phyloP scores from a whole-genome alignment of 1,139 yeast genomes.

The Candida labiduridarum region DNA sequence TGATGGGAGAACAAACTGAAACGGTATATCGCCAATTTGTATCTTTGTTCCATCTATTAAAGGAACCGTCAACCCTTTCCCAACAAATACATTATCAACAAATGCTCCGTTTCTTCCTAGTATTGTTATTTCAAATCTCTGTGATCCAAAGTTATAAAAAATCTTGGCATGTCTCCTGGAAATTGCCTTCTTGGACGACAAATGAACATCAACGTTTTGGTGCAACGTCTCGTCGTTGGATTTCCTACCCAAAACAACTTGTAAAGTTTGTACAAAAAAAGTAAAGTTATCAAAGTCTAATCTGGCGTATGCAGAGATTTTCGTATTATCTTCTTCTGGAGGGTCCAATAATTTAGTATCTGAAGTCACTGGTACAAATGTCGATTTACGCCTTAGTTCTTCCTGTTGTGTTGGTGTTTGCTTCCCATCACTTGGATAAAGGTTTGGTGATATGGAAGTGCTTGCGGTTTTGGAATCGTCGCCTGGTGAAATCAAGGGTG shows the following conservation, averaged over 20 bases:
- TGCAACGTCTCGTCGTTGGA: conserved; percentile 68
- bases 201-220: conserved; percentile 78
- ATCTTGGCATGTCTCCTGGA: conserved; percentile 93
- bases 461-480: conserved; percentile 19
- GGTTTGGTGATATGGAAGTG: conserved; percentile 21
- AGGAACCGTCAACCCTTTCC: conserved; percentile 87
- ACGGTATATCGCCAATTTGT: conserved; percentile 91
- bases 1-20: conserved; percentile 79
- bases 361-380: conserved; percentile 19
- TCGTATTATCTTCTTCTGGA: conserved; percentile 32
- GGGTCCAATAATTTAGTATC: conserved; percentile 4
- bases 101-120: conserved; percentile 96
- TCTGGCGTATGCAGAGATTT: conserved; percentile 91
- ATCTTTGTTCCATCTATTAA: conserved; percentile 78
- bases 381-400: conserved; percentile 15
- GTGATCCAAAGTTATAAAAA: conserved; percentile 93
- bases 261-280: conserved; percentile 93
- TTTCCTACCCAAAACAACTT: conserved; percentile 86
- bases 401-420: conserved; percentile 8
- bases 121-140: conserved; percentile 85
- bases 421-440: conserved; percentile 4
- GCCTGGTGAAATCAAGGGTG: background rate
- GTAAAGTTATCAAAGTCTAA: conserved; percentile 90
- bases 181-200: conserved; percentile 88
- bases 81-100: conserved; percentile 86